Evolutionary conservation across 495 filamentous ascomycete genomes (phyloP).

Genomic region (Penicillium parvum): DNA sequence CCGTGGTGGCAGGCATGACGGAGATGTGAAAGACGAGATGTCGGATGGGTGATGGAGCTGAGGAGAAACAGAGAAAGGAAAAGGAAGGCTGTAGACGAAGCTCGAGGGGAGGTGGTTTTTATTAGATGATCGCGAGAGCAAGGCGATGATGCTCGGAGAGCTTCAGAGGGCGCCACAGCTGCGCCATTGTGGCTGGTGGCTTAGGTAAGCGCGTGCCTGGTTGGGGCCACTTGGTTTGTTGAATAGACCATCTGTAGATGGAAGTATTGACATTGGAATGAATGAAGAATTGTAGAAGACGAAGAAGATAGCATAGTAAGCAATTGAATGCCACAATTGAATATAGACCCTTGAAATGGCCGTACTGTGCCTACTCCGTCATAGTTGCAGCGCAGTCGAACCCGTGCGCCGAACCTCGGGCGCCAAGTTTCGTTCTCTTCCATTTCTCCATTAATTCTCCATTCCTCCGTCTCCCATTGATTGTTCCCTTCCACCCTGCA

Average conservation of each 20-base stretch:
- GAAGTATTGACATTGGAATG: neutral
- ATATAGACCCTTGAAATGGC: neutral
- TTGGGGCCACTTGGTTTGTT: neutral
- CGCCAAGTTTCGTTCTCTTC: conserved; percentile 32
- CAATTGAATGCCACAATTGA: neutral
- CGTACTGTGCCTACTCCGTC: neutral
- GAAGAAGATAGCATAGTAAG: neutral
- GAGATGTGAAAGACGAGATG: conserved; percentile 10
- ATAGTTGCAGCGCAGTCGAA: neutral
- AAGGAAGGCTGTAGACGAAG: neutral
- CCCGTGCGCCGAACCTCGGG: conserved; percentile 29
- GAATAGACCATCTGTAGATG: neutral
- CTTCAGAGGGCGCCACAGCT: conserved; percentile 17
- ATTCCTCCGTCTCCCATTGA: conserved; percentile 27
- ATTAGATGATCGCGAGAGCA: conserved; percentile 12
- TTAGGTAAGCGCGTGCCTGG: conserved; percentile 13
- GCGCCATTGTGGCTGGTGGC: conserved; percentile 19
- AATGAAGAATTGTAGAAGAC: neutral
- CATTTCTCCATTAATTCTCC: conserved; percentile 32
- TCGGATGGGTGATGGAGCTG: conserved; percentile 3
- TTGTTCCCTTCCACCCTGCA: conserved; percentile 20
- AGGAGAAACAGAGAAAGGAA: neutral
- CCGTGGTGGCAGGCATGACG: conserved; percentile 89
- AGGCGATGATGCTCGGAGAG: conserved; percentile 27
- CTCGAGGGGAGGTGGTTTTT: conserved; percentile 1